A percentile compares a stretch with the other conserved stretches of the same genome.
Conservation (phyloP, 2,329 filamentous ascomycete species). For the Diaporthe citrichinensis region DNA sequence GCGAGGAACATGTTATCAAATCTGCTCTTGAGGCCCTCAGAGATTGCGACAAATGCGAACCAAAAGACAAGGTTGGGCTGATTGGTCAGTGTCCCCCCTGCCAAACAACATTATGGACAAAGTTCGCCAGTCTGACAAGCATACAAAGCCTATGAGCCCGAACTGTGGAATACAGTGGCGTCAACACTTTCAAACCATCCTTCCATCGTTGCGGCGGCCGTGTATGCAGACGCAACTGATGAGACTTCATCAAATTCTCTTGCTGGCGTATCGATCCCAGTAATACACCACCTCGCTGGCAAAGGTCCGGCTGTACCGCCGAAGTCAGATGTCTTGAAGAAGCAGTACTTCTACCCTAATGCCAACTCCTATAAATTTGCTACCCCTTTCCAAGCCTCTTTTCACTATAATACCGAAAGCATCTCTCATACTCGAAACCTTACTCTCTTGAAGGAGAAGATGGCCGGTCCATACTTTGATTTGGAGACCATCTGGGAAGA, state of each 20-base stretch:
- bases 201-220: slow-evolving; percentile 35
- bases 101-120: not conserved
- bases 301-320: not conserved
- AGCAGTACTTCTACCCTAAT: slow-evolving; percentile 35
- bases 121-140: not conserved
- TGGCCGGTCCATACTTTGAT: slow-evolving; percentile 78
- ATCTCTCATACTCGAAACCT: slow-evolving; percentile 77
- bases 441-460: slow-evolving; percentile 73
- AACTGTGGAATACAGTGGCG: slow-evolving; percentile 31
- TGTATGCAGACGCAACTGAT: slow-evolving; percentile 36
- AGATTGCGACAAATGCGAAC: slow-evolving; percentile 35
- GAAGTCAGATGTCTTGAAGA: slow-evolving; percentile 10
- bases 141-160: slow-evolving; percentile 38
- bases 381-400: slow-evolving; percentile 43
- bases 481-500: slow-evolving; percentile 85
- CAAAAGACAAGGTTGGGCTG: slow-evolving; percentile 39
- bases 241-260: not conserved
- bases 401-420: slow-evolving; percentile 43
- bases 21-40: slow-evolving; percentile 27
- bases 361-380: slow-evolving; percentile 35
- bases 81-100: slow-evolving; percentile 29
- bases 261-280: slow-evolving; percentile 24
- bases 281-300: slow-evolving; percentile 37
- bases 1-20: slow-evolving; percentile 1
- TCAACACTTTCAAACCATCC: slow-evolving; percentile 22